These are phyloP conservation scores for Clonostachys chloroleuca DNA, from an alignment of 2,329 filamentous ascomycete genomes.

Conservation along the genomic window DNA sequence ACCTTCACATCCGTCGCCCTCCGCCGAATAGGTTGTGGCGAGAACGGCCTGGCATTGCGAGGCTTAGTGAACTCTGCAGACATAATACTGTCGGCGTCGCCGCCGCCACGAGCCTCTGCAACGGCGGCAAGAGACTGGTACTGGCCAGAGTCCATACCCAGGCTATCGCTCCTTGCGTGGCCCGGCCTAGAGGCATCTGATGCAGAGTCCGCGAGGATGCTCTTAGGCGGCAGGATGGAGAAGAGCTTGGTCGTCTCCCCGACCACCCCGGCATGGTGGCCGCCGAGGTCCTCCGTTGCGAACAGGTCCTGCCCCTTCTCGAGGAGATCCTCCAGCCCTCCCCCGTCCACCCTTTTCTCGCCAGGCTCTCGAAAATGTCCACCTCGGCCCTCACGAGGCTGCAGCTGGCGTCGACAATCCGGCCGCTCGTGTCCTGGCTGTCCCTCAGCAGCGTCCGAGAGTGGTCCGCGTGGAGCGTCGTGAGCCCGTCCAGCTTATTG, in stretches of 20 bases:
- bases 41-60: slow-evolving; percentile 53
- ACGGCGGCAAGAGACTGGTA: slow-evolving; percentile 56
- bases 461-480: slow-evolving; percentile 55
- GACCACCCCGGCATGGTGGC: slow-evolving; percentile 3
- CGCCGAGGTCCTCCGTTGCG: slow-evolving; percentile 31
- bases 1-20: slow-evolving; percentile 32
- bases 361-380: slow-evolving; percentile 64
- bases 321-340: slow-evolving; percentile 61
- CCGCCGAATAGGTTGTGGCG: slow-evolving; percentile 46
- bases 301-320: slow-evolving; percentile 62
- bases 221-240: slow-evolving; percentile 59
- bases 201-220: slow-evolving; percentile 51
- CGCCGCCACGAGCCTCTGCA: slow-evolving; percentile 17
- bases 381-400: slow-evolving; percentile 64
- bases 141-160: slow-evolving; percentile 41
- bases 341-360: slow-evolving; percentile 65
- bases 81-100: slow-evolving; percentile 46
- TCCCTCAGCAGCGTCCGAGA: slow-evolving; percentile 55
- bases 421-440: slow-evolving; percentile 58
- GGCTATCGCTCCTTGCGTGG: slow-evolving; percentile 47
- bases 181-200: slow-evolving; percentile 26
- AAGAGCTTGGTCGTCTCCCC: slow-evolving; percentile 47
- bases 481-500: slow-evolving; percentile 56
- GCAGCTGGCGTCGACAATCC: slow-evolving; percentile 61
- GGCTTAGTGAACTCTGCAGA: slow-evolving; percentile 48